Evolutionary conservation across 331 rosid genomes (phyloP), one percentile per base, ranked within the genome.

Genomic region (Rosa hybrid): DNA sequence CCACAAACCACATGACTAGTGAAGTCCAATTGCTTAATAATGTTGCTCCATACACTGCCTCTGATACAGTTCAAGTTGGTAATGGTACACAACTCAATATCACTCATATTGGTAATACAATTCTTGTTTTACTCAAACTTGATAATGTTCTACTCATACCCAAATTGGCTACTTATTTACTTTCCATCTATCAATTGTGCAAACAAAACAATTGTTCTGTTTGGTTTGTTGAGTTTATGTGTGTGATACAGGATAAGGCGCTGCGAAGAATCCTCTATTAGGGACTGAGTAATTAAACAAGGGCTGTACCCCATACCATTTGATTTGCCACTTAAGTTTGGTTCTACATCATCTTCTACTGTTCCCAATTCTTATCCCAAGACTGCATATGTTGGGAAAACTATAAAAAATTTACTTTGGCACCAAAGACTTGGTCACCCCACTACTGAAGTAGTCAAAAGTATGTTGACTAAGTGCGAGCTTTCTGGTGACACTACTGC

Each of bases 201-300:
- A 50, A 4, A 50, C 18, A 50, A 2, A 50, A 50, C 1, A 50
- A 50, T 2, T 50, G 6, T 12, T 12, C 6, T 1, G 18, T 50
- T 12, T 50, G 56, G 25, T 56, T 56, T 56, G 62, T 20, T 56
- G 62, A 56, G 3, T 20, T 16, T 6, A 56, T 56, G 25, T 56
- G 62, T 56, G 8, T 18, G 39, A 34, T 3, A 5, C n/a, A 53
- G 59, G 8, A 53, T 21, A 53, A 53, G 59, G 59, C 17, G 59
- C 4, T 4, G 11, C 1, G 62, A 7, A 18, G 14, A 6, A 16
- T 56, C 4, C 1, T 50, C 0, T 16, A 12, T 0, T 0, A 50
- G 1, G 56, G 56, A 13, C 20, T 50, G 56, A 16, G 25, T 20
- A 56, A 27, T 27, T 27, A 27, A 56, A 4, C 8, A 56, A 4